Evolutionary conservation across 1,284 basidiomycete genomes (phyloP).

Genomic region (Hemileia vastatrix): DNA sequence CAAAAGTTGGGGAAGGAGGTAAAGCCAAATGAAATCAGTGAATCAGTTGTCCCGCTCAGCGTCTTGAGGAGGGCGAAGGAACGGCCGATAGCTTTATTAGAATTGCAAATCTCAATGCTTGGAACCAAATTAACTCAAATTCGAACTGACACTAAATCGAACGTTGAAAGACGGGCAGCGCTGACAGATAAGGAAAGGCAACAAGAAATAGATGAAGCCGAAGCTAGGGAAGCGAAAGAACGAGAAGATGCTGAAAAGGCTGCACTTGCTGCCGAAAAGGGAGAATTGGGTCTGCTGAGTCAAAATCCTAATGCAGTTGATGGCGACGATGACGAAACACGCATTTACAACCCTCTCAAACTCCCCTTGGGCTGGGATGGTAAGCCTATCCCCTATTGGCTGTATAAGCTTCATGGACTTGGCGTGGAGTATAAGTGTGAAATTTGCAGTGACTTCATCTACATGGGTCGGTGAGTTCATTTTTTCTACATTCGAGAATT

Average conservation of each 20-base stretch:
- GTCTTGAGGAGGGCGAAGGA: conserved; percentile 27
- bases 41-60: conserved; percentile 31
- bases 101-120: conserved; percentile 15
- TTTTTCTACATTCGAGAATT: conserved; percentile 12
- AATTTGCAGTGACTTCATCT: conserved; percentile 66
- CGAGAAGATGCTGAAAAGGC: conserved; percentile 56
- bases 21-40: conserved; percentile 26
- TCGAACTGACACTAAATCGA: conserved; percentile 74
- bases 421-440: conserved; percentile 97
- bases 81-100: conserved; percentile 20
- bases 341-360: conserved; percentile 96
- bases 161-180: conserved; percentile 90
- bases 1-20: conserved; percentile 54
- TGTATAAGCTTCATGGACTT: conserved; percentile 94
- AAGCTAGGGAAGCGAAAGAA: conserved; percentile 49
- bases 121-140: conserved; percentile 55
- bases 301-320: conserved; percentile 46
- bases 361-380: conserved; percentile 96
- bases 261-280: conserved; percentile 47
- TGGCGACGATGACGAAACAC: conserved; percentile 70
- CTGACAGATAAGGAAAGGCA: conserved; percentile 92
- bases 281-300: conserved; percentile 30
- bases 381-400: conserved; percentile 96
- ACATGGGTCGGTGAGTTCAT: conserved; percentile 56
- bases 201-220: conserved; percentile 66